Evolutionary conservation across 306 rosid species (phyloP).

Genomic region (Corylus americana): DNA sequence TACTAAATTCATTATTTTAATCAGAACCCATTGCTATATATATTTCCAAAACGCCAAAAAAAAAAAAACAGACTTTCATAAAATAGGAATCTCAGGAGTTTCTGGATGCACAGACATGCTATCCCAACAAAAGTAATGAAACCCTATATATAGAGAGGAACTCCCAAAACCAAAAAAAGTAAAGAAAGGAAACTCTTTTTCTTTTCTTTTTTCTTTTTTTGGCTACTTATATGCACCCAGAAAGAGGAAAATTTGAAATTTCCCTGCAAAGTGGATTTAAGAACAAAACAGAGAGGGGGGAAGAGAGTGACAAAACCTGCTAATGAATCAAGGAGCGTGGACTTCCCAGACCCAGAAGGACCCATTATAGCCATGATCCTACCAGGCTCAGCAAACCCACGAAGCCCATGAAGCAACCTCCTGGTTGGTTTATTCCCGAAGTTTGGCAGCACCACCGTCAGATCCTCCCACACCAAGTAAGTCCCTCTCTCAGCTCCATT

Average conservation of each 20-base stretch:
- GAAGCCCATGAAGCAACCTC: conserved; percentile 71
- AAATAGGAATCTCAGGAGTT: not conserved
- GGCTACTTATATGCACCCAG: not conserved
- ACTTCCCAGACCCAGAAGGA: conserved; percentile 93
- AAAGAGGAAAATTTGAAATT: not conserved
- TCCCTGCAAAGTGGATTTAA: not conserved
- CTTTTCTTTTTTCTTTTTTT: too few species aligned
- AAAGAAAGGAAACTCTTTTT: too few species aligned
- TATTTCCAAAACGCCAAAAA: not conserved
- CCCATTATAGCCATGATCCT: conserved; percentile 91
- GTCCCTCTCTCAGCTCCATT: conserved; percentile 59
- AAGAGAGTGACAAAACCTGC: conserved; percentile 39
- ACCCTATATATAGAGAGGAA: conserved; percentile 23
- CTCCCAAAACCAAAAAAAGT: not conserved
- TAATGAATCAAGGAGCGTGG: conserved; percentile 77
- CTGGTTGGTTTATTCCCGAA: conserved; percentile 73
- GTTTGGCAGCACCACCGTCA: conserved; percentile 65
- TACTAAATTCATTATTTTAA: not conserved
- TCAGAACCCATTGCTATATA: not conserved
- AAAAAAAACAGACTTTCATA: not conserved
- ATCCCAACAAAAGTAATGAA: conserved; percentile 12
- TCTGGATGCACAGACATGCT: conserved; percentile 19
- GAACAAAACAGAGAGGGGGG: not conserved
- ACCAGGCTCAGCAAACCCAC: conserved; percentile 86
- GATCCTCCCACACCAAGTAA: conserved; percentile 90